phyloP scores from a whole-genome alignment of 2,329 filamentous ascomycete species.

The Xylariales sp. region DNA sequence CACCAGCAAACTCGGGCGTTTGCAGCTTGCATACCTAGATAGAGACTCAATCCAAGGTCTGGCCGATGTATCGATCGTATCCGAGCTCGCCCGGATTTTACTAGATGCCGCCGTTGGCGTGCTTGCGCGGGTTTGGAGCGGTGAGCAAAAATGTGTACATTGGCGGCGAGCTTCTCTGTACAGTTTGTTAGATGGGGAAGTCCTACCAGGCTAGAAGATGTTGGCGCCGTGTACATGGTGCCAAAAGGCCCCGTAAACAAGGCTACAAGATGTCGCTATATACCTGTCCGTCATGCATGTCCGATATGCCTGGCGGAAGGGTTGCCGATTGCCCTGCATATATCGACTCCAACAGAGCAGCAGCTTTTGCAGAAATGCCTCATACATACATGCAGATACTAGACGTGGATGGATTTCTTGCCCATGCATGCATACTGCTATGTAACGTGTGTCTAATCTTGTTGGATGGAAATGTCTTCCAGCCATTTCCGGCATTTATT shows the following conservation, averaged over 20 bases:
- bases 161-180: constrained; percentile 32
- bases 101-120: constrained; percentile 37
- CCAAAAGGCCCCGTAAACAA: constrained; percentile 37
- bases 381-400: constrained; percentile 33
- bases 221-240: constrained; percentile 30
- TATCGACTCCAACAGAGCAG: constrained; percentile 34
- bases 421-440: constrained; percentile 32
- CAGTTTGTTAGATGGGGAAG: constrained; percentile 36
- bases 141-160: constrained; percentile 33
- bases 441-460: constrained; percentile 35
- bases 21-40: constrained; percentile 17
- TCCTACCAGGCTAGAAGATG: constrained; percentile 24
- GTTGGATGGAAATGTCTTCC: constrained; percentile 26
- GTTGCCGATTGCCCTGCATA: constrained; percentile 38
- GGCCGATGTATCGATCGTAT: constrained; percentile 19
- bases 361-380: constrained; percentile 39
- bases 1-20: constrained; percentile 14
- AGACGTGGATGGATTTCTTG: constrained; percentile 23
- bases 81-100: constrained; percentile 28
- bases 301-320: constrained; percentile 33
- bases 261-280: constrained; percentile 34
- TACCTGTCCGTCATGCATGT: constrained; percentile 31
- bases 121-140: constrained; percentile 33
- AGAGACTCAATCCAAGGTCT: constrained; percentile 13
- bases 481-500: constrained; percentile 28